Percentiles rank a stretch among this genome's conserved stretches.
phyloP scores from a whole-genome alignment of 192 early-diverging fungal genomes.

The Podila verticillata region DNA sequence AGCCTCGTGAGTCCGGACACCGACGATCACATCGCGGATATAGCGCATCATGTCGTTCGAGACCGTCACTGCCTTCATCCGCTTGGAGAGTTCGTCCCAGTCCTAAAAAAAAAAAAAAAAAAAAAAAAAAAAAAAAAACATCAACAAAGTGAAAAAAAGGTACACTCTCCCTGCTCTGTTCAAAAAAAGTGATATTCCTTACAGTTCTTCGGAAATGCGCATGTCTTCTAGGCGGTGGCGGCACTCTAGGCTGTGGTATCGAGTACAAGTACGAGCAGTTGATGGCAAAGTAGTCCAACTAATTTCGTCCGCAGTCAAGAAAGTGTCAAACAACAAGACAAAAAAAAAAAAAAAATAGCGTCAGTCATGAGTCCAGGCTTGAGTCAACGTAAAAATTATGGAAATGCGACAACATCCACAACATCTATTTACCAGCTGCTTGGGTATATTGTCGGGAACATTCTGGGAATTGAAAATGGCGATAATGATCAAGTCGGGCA shows the following conservation, averaged over 20 bases:
- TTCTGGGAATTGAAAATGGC: constrained; percentile 39
- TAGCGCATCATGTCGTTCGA: constrained; percentile 64
- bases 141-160: neutral
- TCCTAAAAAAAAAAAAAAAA: constrained; percentile 48
- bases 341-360: neutral
- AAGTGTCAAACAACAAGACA: neutral
- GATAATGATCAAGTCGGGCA: constrained; percentile 49
- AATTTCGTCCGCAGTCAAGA: neutral
- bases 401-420: too few species aligned
- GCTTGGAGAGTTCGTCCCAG: constrained; percentile 55
- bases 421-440: constrained; percentile 53
- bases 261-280: constrained; percentile 30
- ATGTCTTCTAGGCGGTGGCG: constrained; percentile 30
- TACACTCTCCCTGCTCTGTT: neutral
- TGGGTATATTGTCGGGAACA: constrained; percentile 49
- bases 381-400: too few species aligned
- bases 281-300: constrained; percentile 51
- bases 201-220: constrained; percentile 40
- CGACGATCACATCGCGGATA: constrained; percentile 69
- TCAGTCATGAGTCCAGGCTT: too few species aligned
- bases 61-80: constrained; percentile 54
- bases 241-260: constrained; percentile 28
- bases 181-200: neutral
- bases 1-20: constrained; percentile 62
- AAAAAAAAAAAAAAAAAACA: neutral